Conservation (phyloP, 1,284 basidiomycete genomes). For the Apiotrichum gracile region DNA sequence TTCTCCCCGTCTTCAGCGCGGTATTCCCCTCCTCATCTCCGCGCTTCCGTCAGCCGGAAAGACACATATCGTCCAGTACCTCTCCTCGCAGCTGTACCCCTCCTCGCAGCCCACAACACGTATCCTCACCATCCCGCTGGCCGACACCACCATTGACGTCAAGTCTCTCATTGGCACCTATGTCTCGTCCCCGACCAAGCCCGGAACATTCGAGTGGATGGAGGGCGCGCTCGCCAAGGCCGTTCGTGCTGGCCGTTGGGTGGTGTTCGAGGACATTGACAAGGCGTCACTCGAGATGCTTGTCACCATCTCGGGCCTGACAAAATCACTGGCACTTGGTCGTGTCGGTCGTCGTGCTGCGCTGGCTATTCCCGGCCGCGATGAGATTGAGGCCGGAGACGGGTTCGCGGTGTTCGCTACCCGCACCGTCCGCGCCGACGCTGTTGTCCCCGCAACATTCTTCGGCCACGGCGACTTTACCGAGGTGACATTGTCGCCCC, state of each 20-base stretch:
- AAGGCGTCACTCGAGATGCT: constrained; percentile 79
- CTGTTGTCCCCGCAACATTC: constrained; percentile 55
- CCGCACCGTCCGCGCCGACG: constrained; percentile 55
- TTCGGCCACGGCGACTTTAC: constrained; percentile 74
- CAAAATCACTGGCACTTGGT: constrained; percentile 67
- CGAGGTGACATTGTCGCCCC: constrained; percentile 62
- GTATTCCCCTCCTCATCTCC: constrained; percentile 75
- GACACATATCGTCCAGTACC: constrained; percentile 69
- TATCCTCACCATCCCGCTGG: constrained; percentile 79
- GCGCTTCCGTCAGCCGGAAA: constrained; percentile 89
- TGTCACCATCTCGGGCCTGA: constrained; percentile 72
- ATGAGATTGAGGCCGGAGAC: constrained; percentile 64
- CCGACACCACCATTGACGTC: constrained; percentile 90
- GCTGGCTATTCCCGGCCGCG: constrained; percentile 63
- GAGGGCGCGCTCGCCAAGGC: constrained; percentile 90
- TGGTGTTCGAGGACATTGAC: constrained; percentile 91
- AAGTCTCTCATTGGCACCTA: constrained; percentile 92
- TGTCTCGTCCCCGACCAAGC: constrained; percentile 73
- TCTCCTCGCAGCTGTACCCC: constrained; percentile 58
- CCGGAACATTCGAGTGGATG: constrained; percentile 93
- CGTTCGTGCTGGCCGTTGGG: constrained; percentile 86
- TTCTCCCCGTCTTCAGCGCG: constrained; percentile 60
- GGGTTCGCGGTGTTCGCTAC: constrained; percentile 77
- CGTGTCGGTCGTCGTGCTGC: constrained; percentile 59
- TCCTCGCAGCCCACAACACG: constrained; percentile 51